Evolutionary conservation across 768 basidiomycete genomes (phyloP).

Genomic region (Guyanaporus albipodus): DNA sequence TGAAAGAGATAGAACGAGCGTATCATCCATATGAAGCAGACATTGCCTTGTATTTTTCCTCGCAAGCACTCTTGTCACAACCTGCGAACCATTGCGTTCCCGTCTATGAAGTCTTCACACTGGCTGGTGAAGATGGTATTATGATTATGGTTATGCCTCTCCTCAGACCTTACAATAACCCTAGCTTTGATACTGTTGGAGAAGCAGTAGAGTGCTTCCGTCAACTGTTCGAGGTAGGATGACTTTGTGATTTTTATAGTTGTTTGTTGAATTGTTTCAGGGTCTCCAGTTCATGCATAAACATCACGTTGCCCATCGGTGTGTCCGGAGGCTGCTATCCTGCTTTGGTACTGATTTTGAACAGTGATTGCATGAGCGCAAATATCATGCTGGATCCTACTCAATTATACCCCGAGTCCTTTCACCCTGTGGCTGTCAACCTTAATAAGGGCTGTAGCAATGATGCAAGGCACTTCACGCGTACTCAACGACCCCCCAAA

Average conservation of each 20-base stretch:
- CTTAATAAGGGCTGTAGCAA: neutral
- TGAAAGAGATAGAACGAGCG: conserved; percentile 25
- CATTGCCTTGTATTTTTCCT: conserved; percentile 20
- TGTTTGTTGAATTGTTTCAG: conserved; percentile 2
- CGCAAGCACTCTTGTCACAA: neutral
- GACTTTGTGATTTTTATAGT: neutral
- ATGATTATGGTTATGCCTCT: conserved; percentile 33
- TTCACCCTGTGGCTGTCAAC: neutral
- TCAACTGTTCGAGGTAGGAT: conserved; percentile 29
- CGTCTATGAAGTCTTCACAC: conserved; percentile 14
- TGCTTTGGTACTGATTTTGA: neutral
- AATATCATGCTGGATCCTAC: conserved; percentile 27
- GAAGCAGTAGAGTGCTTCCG: conserved; percentile 23
- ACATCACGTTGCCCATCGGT: conserved; percentile 11
- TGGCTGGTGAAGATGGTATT: conserved; percentile 3
- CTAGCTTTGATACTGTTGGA: conserved; percentile 23
- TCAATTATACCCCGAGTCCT: neutral
- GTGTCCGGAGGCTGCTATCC: neutral
- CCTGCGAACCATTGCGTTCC: conserved; percentile 28
- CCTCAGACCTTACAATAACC: conserved; percentile 24
- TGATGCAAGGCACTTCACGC: neutral
- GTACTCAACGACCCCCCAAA: neutral
- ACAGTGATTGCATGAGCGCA: conserved; percentile 17
- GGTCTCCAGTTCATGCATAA: conserved; percentile 23
- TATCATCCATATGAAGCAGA: conserved; percentile 21